Evolutionary conservation across 306 rosid genomes (phyloP), one percentile per base, ranked within the genome.

Genomic region (Cucurbita maxima): DNA sequence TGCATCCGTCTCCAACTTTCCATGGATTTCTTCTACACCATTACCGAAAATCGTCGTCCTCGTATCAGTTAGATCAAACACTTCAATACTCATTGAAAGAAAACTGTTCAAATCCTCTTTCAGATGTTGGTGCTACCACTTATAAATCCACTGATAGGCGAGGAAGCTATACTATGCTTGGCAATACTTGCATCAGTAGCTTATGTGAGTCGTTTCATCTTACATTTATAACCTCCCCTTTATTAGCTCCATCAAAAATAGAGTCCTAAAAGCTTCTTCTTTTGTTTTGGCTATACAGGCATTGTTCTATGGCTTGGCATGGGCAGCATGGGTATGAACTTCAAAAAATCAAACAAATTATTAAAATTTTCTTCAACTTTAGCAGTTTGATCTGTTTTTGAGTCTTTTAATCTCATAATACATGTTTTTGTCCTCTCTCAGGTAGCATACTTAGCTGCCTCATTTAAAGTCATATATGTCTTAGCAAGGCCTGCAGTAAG

Each of bases 321-420:
- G 96, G 96, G 97, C 96, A n/a, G 76, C 92, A 34, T 88, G 97
- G 97, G 96, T 88, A 82, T 69, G 36, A n/a, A 47, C 74, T 69
- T 69, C 22, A 69, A 30, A 62, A 62, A 10, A 50, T 40, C 70
- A 15, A 60, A 60, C 44, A 60, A 14, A 60, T 60, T 15, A 60
- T 6, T 12, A 0, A 14, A 59, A 36, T 8, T 60, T 36, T 7
- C 15, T 5, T 37, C 7, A 40, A 72, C 53, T 55, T 18, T 4
- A 36, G 3, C 34, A 72, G 48, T 16, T 1, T 53, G 50, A 36
- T 36, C 12, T 18, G 34, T 37, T 18, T 52, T 51, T 58, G n/a
- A 10, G 47, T 54, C 56, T 25, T 47, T 45, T 18, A 22, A 47
- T 6, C 15, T 68, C 56, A 18, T 36, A 72, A 75, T 50, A 68